Percentiles rank a stretch among this genome's conserved stretches.
Evolutionary conservation across 306 rosid species (phyloP).

Genomic region (Vigna nakashimae): DNA sequence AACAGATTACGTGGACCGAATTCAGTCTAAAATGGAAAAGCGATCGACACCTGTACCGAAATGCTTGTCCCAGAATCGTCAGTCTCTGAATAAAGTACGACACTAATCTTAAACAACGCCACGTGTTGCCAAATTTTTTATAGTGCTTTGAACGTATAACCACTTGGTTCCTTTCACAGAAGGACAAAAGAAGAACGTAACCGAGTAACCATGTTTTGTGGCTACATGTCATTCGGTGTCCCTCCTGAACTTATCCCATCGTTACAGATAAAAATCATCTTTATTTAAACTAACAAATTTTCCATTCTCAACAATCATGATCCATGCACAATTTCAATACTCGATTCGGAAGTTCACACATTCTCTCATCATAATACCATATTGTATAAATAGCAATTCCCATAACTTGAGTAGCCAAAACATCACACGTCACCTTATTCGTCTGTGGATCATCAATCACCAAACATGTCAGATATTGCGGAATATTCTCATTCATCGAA

Average conservation of each 20-base stretch:
- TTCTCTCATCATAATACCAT: too few species aligned
- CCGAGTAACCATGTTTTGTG: neutral
- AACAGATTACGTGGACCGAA: too few species aligned
- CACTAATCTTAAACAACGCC: neutral
- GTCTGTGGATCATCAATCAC: neutral
- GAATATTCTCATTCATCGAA: slow-evolving; percentile 52
- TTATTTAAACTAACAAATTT: neutral
- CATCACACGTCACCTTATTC: neutral
- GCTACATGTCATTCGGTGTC: neutral
- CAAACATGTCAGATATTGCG: slow-evolving; percentile 35
- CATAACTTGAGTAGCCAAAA: too few species aligned
- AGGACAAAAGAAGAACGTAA: neutral
- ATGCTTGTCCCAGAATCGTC: slow-evolving; percentile 37
- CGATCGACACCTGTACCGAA: slow-evolving; percentile 23
- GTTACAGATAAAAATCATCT: neutral
- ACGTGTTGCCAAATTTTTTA: neutral
- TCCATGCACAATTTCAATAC: neutral
- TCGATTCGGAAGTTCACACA: neutral
- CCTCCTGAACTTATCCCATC: too few species aligned
- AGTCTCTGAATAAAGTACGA: slow-evolving; percentile 39
- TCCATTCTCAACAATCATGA: neutral
- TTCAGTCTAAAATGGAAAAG: neutral
- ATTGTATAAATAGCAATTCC: too few species aligned
- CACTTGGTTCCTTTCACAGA: neutral
- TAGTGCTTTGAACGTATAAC: neutral